These are phyloP conservation scores for Cyclostephanos tholiformis DNA, from an alignment of 108 stramenopile genomes.

Conservation along the genomic window DNA sequence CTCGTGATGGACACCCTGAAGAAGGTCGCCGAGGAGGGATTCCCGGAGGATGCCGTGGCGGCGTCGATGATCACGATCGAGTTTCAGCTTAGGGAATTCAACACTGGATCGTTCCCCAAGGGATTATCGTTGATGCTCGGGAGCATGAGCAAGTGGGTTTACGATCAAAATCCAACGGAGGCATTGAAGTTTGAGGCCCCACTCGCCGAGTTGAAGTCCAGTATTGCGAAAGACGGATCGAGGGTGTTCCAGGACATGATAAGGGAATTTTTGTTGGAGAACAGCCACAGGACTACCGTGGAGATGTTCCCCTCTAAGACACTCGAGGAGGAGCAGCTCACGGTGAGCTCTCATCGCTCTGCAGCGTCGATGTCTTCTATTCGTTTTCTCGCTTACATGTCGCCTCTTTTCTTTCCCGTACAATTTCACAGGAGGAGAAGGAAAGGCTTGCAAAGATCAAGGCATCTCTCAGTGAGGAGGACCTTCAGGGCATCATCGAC, in stretches of 20 bases:
- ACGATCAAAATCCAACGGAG: constrained; percentile 87
- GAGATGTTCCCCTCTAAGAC: constrained; percentile 91
- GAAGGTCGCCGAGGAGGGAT: constrained; percentile 89
- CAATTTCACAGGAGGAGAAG: constrained; percentile 64
- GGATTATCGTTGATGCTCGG: constrained; percentile 96
- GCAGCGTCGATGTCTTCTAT: background rate
- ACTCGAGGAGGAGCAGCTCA: constrained; percentile 77
- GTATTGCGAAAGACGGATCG: constrained; percentile 76
- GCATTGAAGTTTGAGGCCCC: constrained; percentile 92
- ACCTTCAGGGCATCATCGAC: constrained; percentile 82
- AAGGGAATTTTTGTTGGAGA: constrained; percentile 78
- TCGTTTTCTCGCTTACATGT: background rate
- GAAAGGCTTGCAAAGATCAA: constrained; percentile 82
- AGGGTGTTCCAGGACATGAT: constrained; percentile 88
- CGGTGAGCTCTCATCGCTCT: constrained; percentile 9
- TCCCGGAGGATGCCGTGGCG: constrained; percentile 84
- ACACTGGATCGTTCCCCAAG: constrained; percentile 97
- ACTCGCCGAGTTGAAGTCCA: constrained; percentile 84
- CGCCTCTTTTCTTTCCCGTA: background rate
- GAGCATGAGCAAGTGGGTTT: constrained; percentile 92
- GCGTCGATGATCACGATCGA: constrained; percentile 96
- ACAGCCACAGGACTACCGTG: constrained; percentile 91
- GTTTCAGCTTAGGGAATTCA: constrained; percentile 96
- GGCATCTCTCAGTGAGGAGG: constrained; percentile 69
- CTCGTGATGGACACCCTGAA: constrained; percentile 81